Evolutionary conservation across 371 early-diverging fungal species (phyloP).

Genomic region (Mortierella sp.): DNA sequence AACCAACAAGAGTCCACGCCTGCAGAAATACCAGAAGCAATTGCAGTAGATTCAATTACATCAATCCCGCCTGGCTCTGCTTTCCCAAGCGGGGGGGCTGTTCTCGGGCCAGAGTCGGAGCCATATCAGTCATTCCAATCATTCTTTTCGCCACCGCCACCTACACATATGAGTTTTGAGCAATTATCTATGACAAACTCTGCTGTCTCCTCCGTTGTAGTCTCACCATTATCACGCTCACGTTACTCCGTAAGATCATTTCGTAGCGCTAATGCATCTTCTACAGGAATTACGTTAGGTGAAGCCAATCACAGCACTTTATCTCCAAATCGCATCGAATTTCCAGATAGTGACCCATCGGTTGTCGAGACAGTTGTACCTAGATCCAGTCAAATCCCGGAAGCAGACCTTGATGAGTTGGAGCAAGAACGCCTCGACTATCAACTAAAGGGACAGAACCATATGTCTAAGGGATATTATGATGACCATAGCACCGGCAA

Average conservation of each 20-base stretch:
- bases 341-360: constrained; percentile 24
- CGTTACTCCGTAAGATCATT: not conserved
- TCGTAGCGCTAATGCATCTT: not conserved
- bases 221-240: not conserved
- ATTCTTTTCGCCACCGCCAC: constrained; percentile 32
- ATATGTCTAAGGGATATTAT: constrained; percentile 21
- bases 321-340: not conserved
- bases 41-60: not conserved
- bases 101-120: constrained; percentile 6
- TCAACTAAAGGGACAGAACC: constrained; percentile 37
- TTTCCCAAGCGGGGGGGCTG: not conserved
- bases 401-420: constrained; percentile 13
- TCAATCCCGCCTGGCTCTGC: not conserved
- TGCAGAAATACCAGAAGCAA: not conserved
- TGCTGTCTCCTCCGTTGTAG: not conserved
- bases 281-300: not conserved
- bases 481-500: constrained; percentile 8
- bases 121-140: constrained; percentile 36
- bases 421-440: constrained; percentile 34
- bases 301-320: constrained; percentile 9
- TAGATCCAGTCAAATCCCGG: not conserved
- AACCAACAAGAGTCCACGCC: not conserved
- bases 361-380: constrained; percentile 27
- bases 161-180: constrained; percentile 17
- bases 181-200: constrained; percentile 35